These are phyloP conservation scores for Phytomonas sp. DNA, from an alignment of 208 protist species.

Conservation along the genomic window DNA sequence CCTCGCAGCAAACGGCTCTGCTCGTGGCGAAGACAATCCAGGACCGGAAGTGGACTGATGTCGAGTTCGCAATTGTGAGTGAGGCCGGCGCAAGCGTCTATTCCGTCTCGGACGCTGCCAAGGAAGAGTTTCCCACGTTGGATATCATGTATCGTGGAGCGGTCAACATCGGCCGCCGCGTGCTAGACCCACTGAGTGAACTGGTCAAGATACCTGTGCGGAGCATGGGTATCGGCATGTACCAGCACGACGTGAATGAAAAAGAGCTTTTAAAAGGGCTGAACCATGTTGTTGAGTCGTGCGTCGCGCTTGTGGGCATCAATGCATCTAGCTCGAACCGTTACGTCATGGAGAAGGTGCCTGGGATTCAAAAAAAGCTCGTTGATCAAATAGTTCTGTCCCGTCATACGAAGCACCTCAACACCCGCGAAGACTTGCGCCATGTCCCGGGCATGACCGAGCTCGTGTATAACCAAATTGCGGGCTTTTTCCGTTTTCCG, in stretches of 20 bases:
- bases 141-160: slow-evolving; percentile 75
- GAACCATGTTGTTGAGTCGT: slow-evolving; percentile 57
- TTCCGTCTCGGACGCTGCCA: slow-evolving; percentile 67
- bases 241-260: slow-evolving; percentile 86
- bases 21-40: slow-evolving; percentile 52
- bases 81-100: slow-evolving; percentile 84
- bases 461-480: slow-evolving; percentile 59
- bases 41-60: slow-evolving; percentile 23
- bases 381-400: slow-evolving; percentile 78
- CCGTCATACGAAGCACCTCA: slow-evolving; percentile 37
- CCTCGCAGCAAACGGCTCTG: slow-evolving; percentile 40
- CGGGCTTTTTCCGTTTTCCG: slow-evolving; percentile 85
- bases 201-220: slow-evolving; percentile 84
- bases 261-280: slow-evolving; percentile 46
- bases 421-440: slow-evolving; percentile 68
- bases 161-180: slow-evolving; percentile 81
- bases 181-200: slow-evolving; percentile 86
- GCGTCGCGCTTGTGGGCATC: slow-evolving; percentile 71
- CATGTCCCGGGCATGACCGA: slow-evolving; percentile 72
- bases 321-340: slow-evolving; percentile 63
- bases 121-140: slow-evolving; percentile 64
- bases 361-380: slow-evolving; percentile 50
- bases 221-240: slow-evolving; percentile 88
- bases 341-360: slow-evolving; percentile 79
- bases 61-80: slow-evolving; percentile 77